Evolutionary conservation across 73 alveolate genomes (phyloP), one percentile per base, ranked within the genome.

Genomic region (Diophrys appendiculata): DNA sequence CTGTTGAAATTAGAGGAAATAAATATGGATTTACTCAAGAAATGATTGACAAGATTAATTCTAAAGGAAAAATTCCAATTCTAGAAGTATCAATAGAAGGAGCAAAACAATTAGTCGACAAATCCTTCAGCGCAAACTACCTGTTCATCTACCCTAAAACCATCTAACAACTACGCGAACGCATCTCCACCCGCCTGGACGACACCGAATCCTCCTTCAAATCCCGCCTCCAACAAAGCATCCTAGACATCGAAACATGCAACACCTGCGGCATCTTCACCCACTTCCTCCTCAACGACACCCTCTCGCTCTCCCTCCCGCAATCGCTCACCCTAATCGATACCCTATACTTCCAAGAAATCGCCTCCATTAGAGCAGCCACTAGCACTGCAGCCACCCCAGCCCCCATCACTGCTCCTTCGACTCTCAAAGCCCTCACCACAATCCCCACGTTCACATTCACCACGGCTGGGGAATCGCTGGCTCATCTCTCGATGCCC

Each of bases 181-280:
- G 99, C 68, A 77, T 95, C 23, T 89, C 96, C 27, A 86, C 83
- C 25, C 77, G 96, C 34, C 69, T 84, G 29, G 73, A 64, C 18
- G 91, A 90, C 54, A 82, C 95, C 67, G 99, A 95, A 65, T 96
- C 90, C 80, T 76, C n/a, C 67, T 81, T 93, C 68, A 89, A 91
- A 88, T 64, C 55, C 68, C 76, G 98, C 69, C 86, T 93, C 30
- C 69, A 80, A 54, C 79, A 76, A 27, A 92, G 96, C 23, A 74
- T 80, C 53, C 82, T 76, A 55, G 98, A 93, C 69, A 87, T 93
- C 33, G 91, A 93, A 56, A 52, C 68, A 33, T 92, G 91, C 18
- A 78, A 90, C 80, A 88, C 88, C 69, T 73, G 88, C 2, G 96
- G 73, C 14, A 69, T 90, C 32, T 90, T 90, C 69, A 79, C 87